A percentile compares a stretch with the other conserved stretches of the same genome.
These are phyloP conservation scores for Aspergillus sclerotiicarbonarius DNA, from an alignment of 495 filamentous ascomycete species.

Conservation along the genomic window DNA sequence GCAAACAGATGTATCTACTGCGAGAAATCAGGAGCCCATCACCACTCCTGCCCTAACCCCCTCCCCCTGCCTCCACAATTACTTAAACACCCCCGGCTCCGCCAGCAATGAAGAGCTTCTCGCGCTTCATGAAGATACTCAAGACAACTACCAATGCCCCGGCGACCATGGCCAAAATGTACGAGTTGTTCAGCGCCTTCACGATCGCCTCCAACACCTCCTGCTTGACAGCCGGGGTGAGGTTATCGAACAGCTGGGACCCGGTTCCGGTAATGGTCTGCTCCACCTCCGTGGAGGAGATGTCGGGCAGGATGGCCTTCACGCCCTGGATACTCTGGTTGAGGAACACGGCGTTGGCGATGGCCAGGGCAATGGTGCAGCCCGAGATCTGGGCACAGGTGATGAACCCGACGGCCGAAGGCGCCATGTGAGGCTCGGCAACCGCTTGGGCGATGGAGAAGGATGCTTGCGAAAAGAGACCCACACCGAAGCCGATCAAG, in stretches of 20 bases:
- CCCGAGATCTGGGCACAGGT: neutral
- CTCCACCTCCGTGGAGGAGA: neutral
- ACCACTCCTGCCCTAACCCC: neutral
- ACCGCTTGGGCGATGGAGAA: neutral
- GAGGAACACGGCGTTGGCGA: neutral
- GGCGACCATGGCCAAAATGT: neutral
- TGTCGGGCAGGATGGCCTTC: neutral
- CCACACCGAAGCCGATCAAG: neutral
- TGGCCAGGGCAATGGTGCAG: neutral
- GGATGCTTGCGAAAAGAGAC: neutral
- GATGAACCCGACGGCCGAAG: slow-evolving; percentile 3
- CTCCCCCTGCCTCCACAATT: neutral
- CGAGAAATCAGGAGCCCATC: no score
- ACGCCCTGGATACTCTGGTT: neutral
- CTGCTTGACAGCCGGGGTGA: neutral
- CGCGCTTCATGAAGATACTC: neutral
- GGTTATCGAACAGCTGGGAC: neutral
- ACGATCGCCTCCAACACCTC: neutral
- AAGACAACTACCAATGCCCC: neutral
- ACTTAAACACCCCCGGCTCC: neutral
- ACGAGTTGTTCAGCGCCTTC: neutral
- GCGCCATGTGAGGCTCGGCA: neutral
- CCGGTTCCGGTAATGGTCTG: neutral
- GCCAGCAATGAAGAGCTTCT: neutral
- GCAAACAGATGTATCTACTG: no score